Percentiles rank a stretch among this genome's conserved stretches.
Conservation (phyloP, 1,284 basidiomycete species). For the Rhizoctonia solani region DNA sequence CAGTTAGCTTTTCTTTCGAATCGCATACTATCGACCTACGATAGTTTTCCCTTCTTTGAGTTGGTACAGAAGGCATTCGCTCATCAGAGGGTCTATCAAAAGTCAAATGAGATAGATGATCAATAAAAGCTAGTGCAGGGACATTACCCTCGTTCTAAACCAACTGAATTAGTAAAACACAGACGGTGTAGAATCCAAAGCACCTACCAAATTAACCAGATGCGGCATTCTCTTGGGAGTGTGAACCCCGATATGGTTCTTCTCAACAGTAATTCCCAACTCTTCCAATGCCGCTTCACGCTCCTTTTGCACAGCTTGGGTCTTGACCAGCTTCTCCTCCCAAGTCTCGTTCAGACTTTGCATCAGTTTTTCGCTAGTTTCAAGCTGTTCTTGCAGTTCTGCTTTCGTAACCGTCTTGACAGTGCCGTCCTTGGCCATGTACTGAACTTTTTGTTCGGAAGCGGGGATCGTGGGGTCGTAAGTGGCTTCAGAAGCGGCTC, state of each 20-base stretch:
- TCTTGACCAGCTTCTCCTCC: slow-evolving; percentile 94
- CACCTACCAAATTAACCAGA: slow-evolving; percentile 86
- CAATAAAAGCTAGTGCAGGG: slow-evolving; percentile 39
- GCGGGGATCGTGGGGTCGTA: slow-evolving; percentile 91
- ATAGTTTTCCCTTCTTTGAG: slow-evolving; percentile 86
- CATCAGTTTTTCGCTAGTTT: slow-evolving; percentile 97
- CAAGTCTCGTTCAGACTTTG: slow-evolving; percentile 94
- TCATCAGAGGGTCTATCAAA: slow-evolving; percentile 79
- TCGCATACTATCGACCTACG: slow-evolving; percentile 49
- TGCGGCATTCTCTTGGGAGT: slow-evolving; percentile 99
- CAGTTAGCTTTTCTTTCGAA: not conserved
- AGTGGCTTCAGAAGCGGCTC: slow-evolving; percentile 61
- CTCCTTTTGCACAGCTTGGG: slow-evolving; percentile 94
- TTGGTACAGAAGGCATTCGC: slow-evolving; percentile 93
- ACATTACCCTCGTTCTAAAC: slow-evolving; percentile 75
- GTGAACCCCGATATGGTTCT: slow-evolving; percentile 93
- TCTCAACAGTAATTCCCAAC: slow-evolving; percentile 95
- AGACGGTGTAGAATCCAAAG: slow-evolving; percentile 32
- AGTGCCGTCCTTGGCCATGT: slow-evolving; percentile 90
- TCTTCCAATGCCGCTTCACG: slow-evolving; percentile 97
- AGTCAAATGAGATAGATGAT: slow-evolving; percentile 22
- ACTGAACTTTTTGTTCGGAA: slow-evolving; percentile 94
- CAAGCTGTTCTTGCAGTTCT: slow-evolving; percentile 94
- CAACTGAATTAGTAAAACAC: slow-evolving; percentile 35
- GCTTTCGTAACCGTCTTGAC: slow-evolving; percentile 96